Conservation (phyloP, 2,329 filamentous ascomycete genomes). For the Xylariaceae sp. region DNA sequence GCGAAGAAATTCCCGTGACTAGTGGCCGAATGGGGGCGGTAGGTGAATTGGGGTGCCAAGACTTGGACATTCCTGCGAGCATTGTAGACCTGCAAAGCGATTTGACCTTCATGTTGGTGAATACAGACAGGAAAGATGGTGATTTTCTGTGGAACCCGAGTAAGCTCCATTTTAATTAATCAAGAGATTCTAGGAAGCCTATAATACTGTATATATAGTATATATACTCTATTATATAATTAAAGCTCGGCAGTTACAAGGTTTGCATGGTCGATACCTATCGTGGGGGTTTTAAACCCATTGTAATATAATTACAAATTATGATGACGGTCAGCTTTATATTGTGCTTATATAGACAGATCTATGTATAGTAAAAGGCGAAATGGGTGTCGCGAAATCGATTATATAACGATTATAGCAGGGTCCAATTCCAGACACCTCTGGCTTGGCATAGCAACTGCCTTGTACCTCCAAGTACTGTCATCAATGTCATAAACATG, state of each 20-base stretch:
- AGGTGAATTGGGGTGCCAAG: conserved; percentile 12
- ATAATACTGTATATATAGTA: too few species aligned
- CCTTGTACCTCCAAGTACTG: neutral
- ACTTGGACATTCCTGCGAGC: conserved; percentile 19
- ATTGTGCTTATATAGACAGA: too few species aligned
- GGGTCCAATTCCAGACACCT: neutral
- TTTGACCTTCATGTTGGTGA: conserved; percentile 16
- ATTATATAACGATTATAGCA: neutral
- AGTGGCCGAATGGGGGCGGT: conserved; percentile 17
- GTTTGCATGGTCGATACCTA: too few species aligned
- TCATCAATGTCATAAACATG: neutral
- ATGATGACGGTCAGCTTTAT: too few species aligned
- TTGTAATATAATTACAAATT: too few species aligned
- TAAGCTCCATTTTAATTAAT: too few species aligned
- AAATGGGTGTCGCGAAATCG: neutral
- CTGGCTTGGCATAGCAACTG: neutral
- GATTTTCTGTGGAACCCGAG: conserved; percentile 15
- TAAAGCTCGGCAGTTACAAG: too few species aligned
- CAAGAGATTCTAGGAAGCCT: too few species aligned
- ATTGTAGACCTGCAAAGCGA: conserved; percentile 15
- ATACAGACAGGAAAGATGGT: conserved; percentile 19
- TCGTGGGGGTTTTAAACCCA: too few species aligned
- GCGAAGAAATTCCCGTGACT: conserved; percentile 20
- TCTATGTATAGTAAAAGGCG: neutral
- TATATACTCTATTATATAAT: too few species aligned